phyloP scores from a whole-genome alignment of 1,284 basidiomycete genomes.

The Sanguinoderma infundibulare region DNA sequence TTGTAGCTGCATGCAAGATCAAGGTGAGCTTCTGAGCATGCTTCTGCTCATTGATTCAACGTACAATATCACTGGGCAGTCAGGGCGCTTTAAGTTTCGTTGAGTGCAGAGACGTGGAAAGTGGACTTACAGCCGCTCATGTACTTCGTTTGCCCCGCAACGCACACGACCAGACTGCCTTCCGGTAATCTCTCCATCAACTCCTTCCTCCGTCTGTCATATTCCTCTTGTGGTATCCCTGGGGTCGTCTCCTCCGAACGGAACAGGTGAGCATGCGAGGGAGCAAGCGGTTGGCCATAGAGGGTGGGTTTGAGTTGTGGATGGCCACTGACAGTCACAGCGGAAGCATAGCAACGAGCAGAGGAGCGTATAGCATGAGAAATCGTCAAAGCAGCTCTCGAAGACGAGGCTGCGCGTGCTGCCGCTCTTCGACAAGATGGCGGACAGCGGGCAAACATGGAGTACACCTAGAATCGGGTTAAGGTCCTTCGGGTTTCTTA shows the following conservation, averaged over 20 bases:
- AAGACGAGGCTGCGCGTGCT: slow-evolving; percentile 18
- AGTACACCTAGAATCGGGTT: slow-evolving; percentile 1
- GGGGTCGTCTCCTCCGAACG: slow-evolving; percentile 74
- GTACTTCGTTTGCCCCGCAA: slow-evolving; percentile 84
- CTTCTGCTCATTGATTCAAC: slow-evolving; percentile 21
- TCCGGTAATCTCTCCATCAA: slow-evolving; percentile 84
- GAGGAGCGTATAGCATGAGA: not conserved
- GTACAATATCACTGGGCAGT: slow-evolving; percentile 53
- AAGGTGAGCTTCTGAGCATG: not conserved
- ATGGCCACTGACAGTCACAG: slow-evolving; percentile 22
- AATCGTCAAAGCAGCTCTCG: slow-evolving; percentile 3
- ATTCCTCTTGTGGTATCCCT: slow-evolving; percentile 84
- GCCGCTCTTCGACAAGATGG: slow-evolving; percentile 18
- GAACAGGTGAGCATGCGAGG: slow-evolving; percentile 38
- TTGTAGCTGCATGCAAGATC: slow-evolving; percentile 71
- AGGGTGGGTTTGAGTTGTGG: slow-evolving; percentile 31
- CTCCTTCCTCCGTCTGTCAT: slow-evolving; percentile 74
- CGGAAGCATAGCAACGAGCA: slow-evolving; percentile 18
- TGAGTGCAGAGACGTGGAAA: not conserved
- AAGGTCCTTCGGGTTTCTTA: slow-evolving; percentile 1
- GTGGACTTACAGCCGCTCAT: slow-evolving; percentile 81
- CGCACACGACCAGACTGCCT: slow-evolving; percentile 78
- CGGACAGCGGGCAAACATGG: slow-evolving; percentile 24
- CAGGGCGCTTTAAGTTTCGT: not conserved
- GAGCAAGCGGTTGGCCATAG: slow-evolving; percentile 35